Evolutionary conservation across 2,329 filamentous ascomycete species (phyloP).

Genomic region (Cladophialophora chaetospira): DNA sequence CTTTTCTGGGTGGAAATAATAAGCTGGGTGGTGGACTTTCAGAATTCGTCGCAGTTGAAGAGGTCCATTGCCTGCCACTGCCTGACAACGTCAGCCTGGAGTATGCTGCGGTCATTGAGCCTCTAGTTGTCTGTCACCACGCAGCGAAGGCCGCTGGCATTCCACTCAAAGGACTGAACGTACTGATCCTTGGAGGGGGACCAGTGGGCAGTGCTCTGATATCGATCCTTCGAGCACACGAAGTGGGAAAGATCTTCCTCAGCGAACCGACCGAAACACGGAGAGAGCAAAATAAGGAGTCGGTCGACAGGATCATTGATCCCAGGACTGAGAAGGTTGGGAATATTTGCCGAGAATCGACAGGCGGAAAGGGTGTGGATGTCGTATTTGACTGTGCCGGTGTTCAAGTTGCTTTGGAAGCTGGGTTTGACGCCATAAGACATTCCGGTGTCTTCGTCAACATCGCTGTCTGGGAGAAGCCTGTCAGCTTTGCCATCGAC

Average conservation of each 20-base stretch:
- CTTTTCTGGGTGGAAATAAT: slow-evolving; percentile 33
- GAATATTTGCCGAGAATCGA: slow-evolving; percentile 35
- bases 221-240: slow-evolving; percentile 19
- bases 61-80: slow-evolving; percentile 13
- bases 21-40: slow-evolving; percentile 36
- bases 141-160: slow-evolving; percentile 32
- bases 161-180: slow-evolving; percentile 7
- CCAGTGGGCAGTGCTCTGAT: slow-evolving; percentile 23
- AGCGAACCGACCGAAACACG: slow-evolving; percentile 22
- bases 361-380: slow-evolving; percentile 37
- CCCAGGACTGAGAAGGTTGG: slow-evolving; percentile 32
- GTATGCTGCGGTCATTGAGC: slow-evolving; percentile 24
- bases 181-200: slow-evolving; percentile 27
- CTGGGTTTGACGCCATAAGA: slow-evolving; percentile 37
- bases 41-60: slow-evolving; percentile 20
- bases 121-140: slow-evolving; percentile 25
- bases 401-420: slow-evolving; percentile 36
- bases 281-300: slow-evolving; percentile 11
- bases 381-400: slow-evolving; percentile 42
- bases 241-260: slow-evolving; percentile 18
- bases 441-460: slow-evolving; percentile 39
- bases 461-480: slow-evolving; percentile 39
- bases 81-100: slow-evolving; percentile 25
- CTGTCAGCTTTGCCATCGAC: slow-evolving; percentile 31
- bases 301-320: slow-evolving; percentile 20